Evolutionary conservation across 2,329 filamentous ascomycete genomes (phyloP).

Genomic region (Monosporascus sp.): DNA sequence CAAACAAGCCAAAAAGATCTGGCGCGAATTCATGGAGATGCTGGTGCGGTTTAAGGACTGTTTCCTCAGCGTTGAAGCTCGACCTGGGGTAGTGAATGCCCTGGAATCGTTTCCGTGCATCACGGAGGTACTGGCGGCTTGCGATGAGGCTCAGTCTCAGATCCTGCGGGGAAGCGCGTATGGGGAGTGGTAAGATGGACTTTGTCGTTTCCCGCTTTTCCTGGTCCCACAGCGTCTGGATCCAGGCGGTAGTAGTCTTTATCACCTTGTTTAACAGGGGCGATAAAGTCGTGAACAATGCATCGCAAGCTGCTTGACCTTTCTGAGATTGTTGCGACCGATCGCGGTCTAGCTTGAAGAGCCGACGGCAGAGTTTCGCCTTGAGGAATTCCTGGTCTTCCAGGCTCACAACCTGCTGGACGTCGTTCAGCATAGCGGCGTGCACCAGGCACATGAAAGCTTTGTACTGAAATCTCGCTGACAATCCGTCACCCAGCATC

Average conservation of each 20-base stretch:
- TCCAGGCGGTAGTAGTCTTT: constrained; percentile 14
- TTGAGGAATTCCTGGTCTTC: constrained; percentile 37
- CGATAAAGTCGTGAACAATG: constrained; percentile 23
- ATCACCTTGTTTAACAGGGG: constrained; percentile 24
- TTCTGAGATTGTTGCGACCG: constrained; percentile 11
- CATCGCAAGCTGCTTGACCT: constrained; percentile 14
- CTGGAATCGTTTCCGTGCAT: constrained; percentile 7
- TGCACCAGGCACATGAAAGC: constrained; percentile 46
- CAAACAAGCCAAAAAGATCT: constrained; percentile 8
- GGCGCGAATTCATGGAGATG: constrained; percentile 7
- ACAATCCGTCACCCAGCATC: constrained; percentile 26
- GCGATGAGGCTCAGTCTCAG: constrained; percentile 31
- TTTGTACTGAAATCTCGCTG: constrained; percentile 51
- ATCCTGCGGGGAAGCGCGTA: constrained; percentile 24
- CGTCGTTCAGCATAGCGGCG: constrained; percentile 38
- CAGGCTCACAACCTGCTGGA: constrained; percentile 19
- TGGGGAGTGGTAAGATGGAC: constrained; percentile 36
- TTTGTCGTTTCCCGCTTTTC: constrained; percentile 33
- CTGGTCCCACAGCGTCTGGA: constrained; percentile 30
- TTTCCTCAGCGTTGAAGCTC: neutral
- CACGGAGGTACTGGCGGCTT: constrained; percentile 30
- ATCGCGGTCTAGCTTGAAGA: constrained; percentile 51
- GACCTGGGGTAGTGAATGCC: neutral
- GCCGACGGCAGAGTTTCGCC: constrained; percentile 50
- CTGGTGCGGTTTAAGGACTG: constrained; percentile 2